Evolutionary conservation across 345 rosid genomes (phyloP).

Genomic region (Salix viminalis): DNA sequence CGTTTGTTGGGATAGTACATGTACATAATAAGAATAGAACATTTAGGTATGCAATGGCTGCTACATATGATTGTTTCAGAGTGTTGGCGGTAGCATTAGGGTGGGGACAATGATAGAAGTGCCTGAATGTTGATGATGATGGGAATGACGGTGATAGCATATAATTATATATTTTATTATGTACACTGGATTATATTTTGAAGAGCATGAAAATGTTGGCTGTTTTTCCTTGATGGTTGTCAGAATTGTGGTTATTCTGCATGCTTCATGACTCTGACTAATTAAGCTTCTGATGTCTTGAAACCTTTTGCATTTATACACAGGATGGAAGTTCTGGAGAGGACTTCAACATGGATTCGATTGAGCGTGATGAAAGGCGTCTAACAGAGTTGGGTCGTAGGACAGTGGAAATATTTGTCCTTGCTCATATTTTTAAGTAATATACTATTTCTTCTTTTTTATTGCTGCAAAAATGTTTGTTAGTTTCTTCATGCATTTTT

Average conservation of each 20-base stretch:
- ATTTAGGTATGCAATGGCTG: neutral
- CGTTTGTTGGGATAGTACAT: neutral
- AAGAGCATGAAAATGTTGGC: neutral
- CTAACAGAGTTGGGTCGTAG: slow-evolving; percentile 88
- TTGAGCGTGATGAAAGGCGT: slow-evolving; percentile 82
- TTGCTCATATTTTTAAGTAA: slow-evolving; percentile 87
- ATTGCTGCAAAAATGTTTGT: neutral
- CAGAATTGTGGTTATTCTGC: neutral
- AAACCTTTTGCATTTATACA: slow-evolving; percentile 13
- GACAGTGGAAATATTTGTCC: slow-evolving; percentile 85
- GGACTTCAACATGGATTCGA: slow-evolving; percentile 69
- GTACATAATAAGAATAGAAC: neutral
- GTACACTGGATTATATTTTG: neutral
- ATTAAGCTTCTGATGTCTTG: neutral
- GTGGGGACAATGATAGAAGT: neutral
- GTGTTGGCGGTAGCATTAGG: neutral
- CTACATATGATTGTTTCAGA: neutral
- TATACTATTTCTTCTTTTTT: neutral
- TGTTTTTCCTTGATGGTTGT: neutral
- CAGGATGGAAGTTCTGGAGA: slow-evolving; percentile 81
- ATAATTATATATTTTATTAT: neutral
- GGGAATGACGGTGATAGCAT: neutral
- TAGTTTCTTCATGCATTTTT: neutral
- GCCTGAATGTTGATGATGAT: neutral
- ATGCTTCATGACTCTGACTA: neutral